A percentile compares a stretch with the other conserved stretches of the same genome.
Conservation (phyloP, 1,284 basidiomycete genomes). For the Trametes sp. region DNA sequence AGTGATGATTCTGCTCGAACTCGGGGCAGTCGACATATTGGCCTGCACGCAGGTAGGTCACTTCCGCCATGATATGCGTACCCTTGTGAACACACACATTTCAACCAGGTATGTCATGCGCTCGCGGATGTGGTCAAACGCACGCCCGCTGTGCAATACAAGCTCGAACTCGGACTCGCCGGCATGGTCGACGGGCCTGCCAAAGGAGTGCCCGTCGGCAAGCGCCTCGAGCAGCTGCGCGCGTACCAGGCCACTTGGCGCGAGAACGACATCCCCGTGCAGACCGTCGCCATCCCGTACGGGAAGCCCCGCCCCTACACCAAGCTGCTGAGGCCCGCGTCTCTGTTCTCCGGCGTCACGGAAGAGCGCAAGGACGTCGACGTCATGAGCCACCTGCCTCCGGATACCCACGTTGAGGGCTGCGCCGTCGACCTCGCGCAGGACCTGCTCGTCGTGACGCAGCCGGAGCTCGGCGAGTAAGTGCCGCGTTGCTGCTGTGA, state of each 20-base stretch:
- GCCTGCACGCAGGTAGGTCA: conserved; percentile 2
- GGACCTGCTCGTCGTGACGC: conserved; percentile 9
- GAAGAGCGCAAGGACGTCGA: neutral
- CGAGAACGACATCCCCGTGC: conserved; percentile 1
- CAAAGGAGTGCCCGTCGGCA: neutral
- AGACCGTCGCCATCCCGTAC: neutral
- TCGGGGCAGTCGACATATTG: conserved; percentile 2
- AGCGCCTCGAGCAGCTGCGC: conserved; percentile 12
- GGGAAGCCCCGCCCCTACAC: neutral
- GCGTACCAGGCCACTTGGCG: conserved; percentile 11
- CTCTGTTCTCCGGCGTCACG: conserved; percentile 7
- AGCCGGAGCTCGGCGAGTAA: conserved; percentile 17
- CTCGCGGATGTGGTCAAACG: conserved; percentile 2
- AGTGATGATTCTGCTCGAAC: conserved; percentile 4
- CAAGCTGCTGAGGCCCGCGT: conserved; percentile 5
- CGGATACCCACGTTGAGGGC: neutral
- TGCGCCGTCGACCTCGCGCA: conserved; percentile 9
- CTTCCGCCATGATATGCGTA: neutral
- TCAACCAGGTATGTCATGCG: conserved; percentile 3
- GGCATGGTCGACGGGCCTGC: conserved; percentile 15
- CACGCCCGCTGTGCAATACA: conserved; percentile 16
- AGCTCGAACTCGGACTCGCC: conserved; percentile 16
- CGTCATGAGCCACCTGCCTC: neutral
- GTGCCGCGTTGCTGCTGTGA: neutral
- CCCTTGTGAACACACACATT: neutral